Evolutionary conservation across 2,329 filamentous ascomycete species (phyloP), one percentile per base, ranked within the genome.

Genomic region (Claviceps pusilla): DNA sequence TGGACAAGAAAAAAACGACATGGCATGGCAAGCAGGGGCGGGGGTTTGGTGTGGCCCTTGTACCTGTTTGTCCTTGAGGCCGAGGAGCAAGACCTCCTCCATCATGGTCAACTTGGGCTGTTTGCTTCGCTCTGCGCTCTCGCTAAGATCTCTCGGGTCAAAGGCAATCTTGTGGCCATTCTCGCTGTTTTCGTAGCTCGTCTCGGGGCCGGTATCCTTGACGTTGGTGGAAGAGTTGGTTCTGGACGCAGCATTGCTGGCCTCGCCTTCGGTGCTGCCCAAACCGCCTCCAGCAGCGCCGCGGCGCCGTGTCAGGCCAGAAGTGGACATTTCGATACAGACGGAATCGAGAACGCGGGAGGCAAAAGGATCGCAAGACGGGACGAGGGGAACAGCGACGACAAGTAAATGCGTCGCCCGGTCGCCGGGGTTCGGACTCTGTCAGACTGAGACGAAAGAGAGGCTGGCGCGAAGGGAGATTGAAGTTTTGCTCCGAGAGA

Each of bases 151-250:
- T 70, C 91, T 80, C 56, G 93, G 93, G 70, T 98, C 93, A 69
- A 89, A 98, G 56, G 90, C 93, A 70, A 98, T 97, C 78, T 94
- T 95, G 79, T 97, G 93, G 61, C 93, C 93, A 74, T 96, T 96
- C 72, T 95, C 91, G 69, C 86, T 79, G 67, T 78, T 89, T 73
- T 90, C 86, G 76, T 95, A 97, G 65, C 86, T 91, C 57, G 93
- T 96, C 73, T 84, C 82, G 64, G 80, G 81, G 59, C 69, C 74
- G 65, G 64, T 73, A 64, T 80, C 78, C 65, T 71, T 72, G 64
- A 71, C 68, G 66, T 78, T 78, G 63, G 68, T 71, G 57, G 76
- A 70, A 48, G 76, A 76, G 64, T 80, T 75, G 74, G 81, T 71
- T 63, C 77, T 73, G 74, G 81, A 76, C 58, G 83, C 64, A 46